Base-by-base conservation (phyloP, 352 stramenopile genomes). In the Pythium volutum region DNA sequence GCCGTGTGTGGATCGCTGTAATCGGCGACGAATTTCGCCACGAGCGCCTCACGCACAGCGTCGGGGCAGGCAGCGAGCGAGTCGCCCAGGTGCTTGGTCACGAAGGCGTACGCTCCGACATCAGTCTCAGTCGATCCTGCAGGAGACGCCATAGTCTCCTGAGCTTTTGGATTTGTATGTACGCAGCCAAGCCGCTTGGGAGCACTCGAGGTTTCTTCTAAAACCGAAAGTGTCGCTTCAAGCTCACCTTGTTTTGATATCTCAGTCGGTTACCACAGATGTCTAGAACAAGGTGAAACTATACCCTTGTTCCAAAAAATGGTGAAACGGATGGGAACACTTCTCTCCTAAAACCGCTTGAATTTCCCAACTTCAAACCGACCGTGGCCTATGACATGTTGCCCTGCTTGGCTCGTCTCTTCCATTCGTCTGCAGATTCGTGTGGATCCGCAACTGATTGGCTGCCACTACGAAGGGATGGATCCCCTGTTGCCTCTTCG, bases 21-120 rank as follows among this genome's bases (percentile, higher is more conserved):
- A 38, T 74, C 65, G n/a, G 26, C 51, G 23, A 36, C 14, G 27
- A 81, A 81, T 31, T 70, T 69, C 23, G 45, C 59, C 23, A 48
- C 23, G 16, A 81, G 66, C 16, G 58, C 31, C 2, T 58, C n/a
- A 16, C 58, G 70, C 8, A 81, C 54, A 5, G 59, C 39, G 11
- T 23, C 18, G 1, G 70, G 70, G 45, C 78, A 81, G 31, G 51
- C 26, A 2, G 53, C 29, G 48, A 74, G 33, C 15, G 55, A 48
- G 12, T 60, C 50, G n/a, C 38, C 56, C 1, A 81, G 65, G 16
- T 64, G 29, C 23, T 52, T 25, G 20, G 41, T 15, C 22, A 74
- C 54, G 34, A 74, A 71, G 23, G 29, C 52, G 25, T 22, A 33
- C 18, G 60, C 51, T 25, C 8, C 22, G 15, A n/a, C 23, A 15